Evolutionary conservation across 805 yeast genomes (phyloP).

Genomic region (Wickerhamomyces silvicola): DNA sequence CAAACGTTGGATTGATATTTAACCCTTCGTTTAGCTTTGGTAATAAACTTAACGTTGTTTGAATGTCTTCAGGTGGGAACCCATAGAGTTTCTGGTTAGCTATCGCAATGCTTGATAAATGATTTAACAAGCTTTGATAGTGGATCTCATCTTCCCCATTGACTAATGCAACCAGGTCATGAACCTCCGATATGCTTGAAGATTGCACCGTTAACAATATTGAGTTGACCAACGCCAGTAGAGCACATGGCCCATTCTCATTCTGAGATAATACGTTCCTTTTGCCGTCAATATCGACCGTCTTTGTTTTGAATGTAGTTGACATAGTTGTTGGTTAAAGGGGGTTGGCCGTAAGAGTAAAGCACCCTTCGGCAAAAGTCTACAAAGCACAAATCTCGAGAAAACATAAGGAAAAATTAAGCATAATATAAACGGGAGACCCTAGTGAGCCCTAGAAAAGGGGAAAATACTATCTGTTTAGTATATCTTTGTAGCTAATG

Average conservation of each 20-base stretch:
- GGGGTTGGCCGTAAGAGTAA: too few species aligned
- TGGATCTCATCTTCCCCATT: slow-evolving; percentile 25
- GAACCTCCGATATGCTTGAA: slow-evolving; percentile 17
- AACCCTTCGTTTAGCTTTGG: slow-evolving; percentile 69
- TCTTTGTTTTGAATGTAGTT: slow-evolving; percentile 13
- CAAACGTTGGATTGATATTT: slow-evolving; percentile 63
- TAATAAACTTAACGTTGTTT: slow-evolving; percentile 43
- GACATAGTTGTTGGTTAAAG: slow-evolving; percentile 1
- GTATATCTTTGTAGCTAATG: slow-evolving; percentile 12
- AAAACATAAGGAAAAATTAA: too few species aligned
- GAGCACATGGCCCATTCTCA: slow-evolving; percentile 82
- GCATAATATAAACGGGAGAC: too few species aligned
- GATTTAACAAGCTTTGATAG: slow-evolving; percentile 38
- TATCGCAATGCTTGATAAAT: slow-evolving; percentile 42
- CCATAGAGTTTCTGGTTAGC: slow-evolving; percentile 25
- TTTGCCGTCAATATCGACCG: slow-evolving; percentile 16
- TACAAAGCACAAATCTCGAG: too few species aligned
- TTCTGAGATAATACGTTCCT: slow-evolving; percentile 66
- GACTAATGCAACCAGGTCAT: slow-evolving; percentile 26
- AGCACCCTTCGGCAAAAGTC: too few species aligned
- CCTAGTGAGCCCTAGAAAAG: too few species aligned
- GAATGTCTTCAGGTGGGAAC: slow-evolving; percentile 27
- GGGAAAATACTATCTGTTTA: too few species aligned
- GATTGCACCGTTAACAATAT: slow-evolving; percentile 43
- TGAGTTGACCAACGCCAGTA: slow-evolving; percentile 71